Conservation (phyloP, 1,284 basidiomycete genomes). For the Ceratorhiza oryzae-sativae region DNA sequence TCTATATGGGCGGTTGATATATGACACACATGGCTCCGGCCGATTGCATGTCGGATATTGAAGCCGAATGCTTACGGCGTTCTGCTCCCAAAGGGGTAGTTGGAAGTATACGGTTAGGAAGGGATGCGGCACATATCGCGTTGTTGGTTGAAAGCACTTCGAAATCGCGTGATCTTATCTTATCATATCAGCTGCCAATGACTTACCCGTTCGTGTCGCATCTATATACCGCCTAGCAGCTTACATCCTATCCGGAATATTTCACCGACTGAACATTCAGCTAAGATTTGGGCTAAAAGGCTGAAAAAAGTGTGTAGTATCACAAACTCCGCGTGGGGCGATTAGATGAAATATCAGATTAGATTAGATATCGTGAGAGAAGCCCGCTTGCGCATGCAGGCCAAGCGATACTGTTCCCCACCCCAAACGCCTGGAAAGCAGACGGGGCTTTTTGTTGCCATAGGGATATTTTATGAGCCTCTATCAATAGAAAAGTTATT, state of each 20-base stretch:
- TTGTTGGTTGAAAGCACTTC: no score
- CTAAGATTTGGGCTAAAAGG: no score
- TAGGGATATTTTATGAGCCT: neutral
- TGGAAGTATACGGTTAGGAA: no score
- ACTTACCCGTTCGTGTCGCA: no score
- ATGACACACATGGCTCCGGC: neutral
- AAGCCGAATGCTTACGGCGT: neutral
- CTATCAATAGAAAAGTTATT: neutral
- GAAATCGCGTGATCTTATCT: slow-evolving; percentile 11
- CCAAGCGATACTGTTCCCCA: slow-evolving; percentile 6
- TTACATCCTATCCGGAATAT: no score
- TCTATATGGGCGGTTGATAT: neutral
- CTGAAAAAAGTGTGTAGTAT: no score
- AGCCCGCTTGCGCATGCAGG: slow-evolving; percentile 8
- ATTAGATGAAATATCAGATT: slow-evolving; percentile 21
- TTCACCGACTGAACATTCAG: no score
- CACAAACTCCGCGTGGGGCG: neutral
- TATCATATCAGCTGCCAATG: slow-evolving; percentile 13
- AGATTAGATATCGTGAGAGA: slow-evolving; percentile 1
- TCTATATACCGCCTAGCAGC: no score
- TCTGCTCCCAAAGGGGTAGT: neutral
- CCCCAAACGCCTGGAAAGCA: neutral
- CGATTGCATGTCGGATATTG: neutral
- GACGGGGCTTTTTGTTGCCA: neutral
- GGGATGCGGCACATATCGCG: no score